Conservation (phyloP, 768 basidiomycete genomes). For the Obba rivulosa region DNA sequence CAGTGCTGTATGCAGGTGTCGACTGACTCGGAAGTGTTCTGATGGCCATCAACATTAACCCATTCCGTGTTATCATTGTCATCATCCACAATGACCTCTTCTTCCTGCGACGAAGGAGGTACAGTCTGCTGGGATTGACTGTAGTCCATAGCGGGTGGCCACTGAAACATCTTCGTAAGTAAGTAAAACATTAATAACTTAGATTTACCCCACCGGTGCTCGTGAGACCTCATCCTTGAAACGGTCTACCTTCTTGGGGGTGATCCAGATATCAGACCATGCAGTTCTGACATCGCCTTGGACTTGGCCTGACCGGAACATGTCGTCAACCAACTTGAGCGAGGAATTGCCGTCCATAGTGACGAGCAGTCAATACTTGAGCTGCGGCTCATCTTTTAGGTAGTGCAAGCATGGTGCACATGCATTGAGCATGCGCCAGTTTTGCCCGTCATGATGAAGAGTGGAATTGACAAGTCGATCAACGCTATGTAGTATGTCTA, state of each 20-base stretch:
- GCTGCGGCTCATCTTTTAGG: neutral
- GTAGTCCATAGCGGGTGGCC: too few species aligned
- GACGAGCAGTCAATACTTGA: slow-evolving; percentile 16
- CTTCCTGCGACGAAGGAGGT: too few species aligned
- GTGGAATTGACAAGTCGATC: slow-evolving; percentile 7
- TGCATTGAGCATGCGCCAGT: slow-evolving; percentile 21
- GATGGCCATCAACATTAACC: neutral
- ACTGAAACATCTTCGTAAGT: too few species aligned
- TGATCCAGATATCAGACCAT: slow-evolving; percentile 5
- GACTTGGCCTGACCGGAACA: neutral
- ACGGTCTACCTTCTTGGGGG: slow-evolving; percentile 8
- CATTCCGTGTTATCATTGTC: neutral
- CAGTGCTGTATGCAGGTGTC: slow-evolving; percentile 12
- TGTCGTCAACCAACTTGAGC: slow-evolving; percentile 12
- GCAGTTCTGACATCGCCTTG: neutral
- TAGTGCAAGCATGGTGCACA: slow-evolving; percentile 24
- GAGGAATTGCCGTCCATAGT: slow-evolving; percentile 17
- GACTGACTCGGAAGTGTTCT: neutral
- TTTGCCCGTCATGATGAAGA: slow-evolving; percentile 11
- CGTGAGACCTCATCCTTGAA: slow-evolving; percentile 17
- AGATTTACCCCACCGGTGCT: too few species aligned
- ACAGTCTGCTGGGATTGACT: too few species aligned
- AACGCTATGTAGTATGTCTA: slow-evolving; percentile 16
- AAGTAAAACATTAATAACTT: too few species aligned
- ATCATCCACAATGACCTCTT: neutral